Evolutionary conservation across 2,329 filamentous ascomycete genomes (phyloP).

Genomic region (Claviceps fusiformis): DNA sequence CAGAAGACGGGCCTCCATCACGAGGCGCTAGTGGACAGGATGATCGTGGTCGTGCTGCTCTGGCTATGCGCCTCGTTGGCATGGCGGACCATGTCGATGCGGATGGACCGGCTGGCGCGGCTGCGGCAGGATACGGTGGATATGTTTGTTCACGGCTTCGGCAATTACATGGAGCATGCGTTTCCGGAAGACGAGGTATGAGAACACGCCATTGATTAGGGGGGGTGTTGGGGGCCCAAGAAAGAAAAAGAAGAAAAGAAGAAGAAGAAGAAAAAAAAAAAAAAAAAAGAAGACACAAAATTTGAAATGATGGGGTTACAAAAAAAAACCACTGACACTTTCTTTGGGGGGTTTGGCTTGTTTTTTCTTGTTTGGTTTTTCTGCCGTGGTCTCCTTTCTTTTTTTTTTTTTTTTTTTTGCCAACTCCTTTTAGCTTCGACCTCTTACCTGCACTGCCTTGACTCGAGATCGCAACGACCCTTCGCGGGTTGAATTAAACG

Average conservation of each 20-base stretch:
- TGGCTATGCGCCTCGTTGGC: conserved; percentile 20
- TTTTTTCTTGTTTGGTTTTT: too few species aligned
- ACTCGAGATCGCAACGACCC: conserved; percentile 72
- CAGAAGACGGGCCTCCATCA: neutral
- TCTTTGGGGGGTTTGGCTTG: neutral
- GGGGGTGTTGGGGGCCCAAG: neutral
- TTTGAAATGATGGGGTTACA: neutral
- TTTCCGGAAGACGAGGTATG: conserved; percentile 85
- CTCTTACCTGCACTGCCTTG: conserved; percentile 70
- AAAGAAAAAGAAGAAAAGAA: neutral
- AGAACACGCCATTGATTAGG: neutral
- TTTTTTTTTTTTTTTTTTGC: neutral
- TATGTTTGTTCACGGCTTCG: conserved; percentile 94
- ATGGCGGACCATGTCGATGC: conserved; percentile 38
- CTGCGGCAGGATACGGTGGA: conserved; percentile 49
- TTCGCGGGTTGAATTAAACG: conserved; percentile 75
- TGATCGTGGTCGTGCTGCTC: conserved; percentile 15
- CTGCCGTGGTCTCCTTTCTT: neutral
- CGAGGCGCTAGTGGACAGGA: conserved; percentile 12
- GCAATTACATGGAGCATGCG: conserved; percentile 86
- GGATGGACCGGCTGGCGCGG: conserved; percentile 37
- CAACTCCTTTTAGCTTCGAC: conserved; percentile 51
- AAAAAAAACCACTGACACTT: neutral
- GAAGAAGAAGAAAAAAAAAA: neutral
- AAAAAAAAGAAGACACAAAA: neutral